Percentiles rank a stretch among this genome's conserved stretches.
These are phyloP conservation scores for Coemansia sp. DNA, from an alignment of 192 early-diverging fungal genomes.

Conservation along the genomic window DNA sequence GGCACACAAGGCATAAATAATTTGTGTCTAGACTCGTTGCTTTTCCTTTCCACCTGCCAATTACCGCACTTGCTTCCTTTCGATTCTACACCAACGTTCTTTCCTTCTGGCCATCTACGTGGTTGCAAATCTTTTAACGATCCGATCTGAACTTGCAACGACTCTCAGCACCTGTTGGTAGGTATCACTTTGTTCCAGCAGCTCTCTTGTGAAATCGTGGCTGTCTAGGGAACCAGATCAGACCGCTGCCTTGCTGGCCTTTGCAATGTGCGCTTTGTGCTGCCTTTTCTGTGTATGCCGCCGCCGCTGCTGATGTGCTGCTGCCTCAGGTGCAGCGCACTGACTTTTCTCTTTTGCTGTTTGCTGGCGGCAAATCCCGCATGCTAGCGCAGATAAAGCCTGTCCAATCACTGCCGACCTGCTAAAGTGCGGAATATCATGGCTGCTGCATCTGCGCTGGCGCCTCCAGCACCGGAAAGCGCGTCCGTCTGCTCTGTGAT, in stretches of 20 bases:
- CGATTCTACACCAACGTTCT: background rate
- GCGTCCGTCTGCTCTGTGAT: constrained; percentile 5
- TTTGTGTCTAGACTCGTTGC: background rate
- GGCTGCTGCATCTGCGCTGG: background rate
- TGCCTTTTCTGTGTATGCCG: background rate
- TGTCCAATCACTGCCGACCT: background rate
- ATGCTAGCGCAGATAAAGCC: background rate
- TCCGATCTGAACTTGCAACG: background rate
- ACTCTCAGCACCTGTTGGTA: background rate
- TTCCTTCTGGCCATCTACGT: background rate
- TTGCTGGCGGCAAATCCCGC: background rate
- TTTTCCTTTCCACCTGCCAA: background rate
- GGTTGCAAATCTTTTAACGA: background rate
- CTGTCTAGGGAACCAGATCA: background rate
- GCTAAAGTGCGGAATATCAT: background rate
- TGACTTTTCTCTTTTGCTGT: constrained; percentile 4
- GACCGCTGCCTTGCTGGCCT: background rate
- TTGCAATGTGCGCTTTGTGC: background rate
- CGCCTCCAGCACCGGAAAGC: background rate
- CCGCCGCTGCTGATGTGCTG: background rate
- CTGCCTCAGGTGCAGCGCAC: background rate
- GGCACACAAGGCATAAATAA: background rate
- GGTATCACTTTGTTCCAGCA: background rate
- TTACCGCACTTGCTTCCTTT: background rate
- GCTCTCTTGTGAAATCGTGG: background rate